These are phyloP conservation scores for Cenchrus purpureus DNA, from an alignment of 176 grass and related monocot genomes.

Conservation along the genomic window DNA sequence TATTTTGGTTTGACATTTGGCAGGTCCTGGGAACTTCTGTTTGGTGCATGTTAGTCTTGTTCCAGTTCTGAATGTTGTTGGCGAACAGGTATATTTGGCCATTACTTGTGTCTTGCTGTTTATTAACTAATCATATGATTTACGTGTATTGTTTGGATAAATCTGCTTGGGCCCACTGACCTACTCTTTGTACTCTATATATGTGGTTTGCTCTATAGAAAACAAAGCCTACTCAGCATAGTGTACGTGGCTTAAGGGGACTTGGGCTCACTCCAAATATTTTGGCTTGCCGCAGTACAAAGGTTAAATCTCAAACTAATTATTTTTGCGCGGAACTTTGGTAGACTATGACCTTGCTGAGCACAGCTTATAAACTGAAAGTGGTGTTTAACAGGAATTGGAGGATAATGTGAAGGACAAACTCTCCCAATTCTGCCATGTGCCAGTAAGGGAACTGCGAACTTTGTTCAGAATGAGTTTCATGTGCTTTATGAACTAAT, in stretches of 20 bases:
- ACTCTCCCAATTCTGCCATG: conserved; percentile 87
- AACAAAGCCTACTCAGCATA: conserved; percentile 92
- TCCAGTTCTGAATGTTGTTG: conserved; percentile 86
- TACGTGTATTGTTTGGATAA: conserved; percentile 10
- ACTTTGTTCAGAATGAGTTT: not conserved
- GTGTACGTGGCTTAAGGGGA: conserved; percentile 76
- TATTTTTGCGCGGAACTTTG: not conserved
- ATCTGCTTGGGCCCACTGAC: not conserved
- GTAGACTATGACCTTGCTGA: conserved; percentile 4
- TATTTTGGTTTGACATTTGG: conserved; percentile 37
- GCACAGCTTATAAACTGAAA: conserved; percentile 6
- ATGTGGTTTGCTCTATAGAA: conserved; percentile 53
- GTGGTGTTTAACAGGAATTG: conserved; percentile 49
- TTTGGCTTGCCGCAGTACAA: conserved; percentile 78
- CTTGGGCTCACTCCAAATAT: conserved; percentile 83
- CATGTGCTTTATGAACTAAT: conserved; percentile 1
- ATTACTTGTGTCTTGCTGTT: conserved; percentile 5
- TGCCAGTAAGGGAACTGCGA: conserved; percentile 58
- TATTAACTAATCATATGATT: not conserved
- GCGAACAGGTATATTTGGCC: conserved; percentile 67
- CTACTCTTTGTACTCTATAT: conserved; percentile 1
- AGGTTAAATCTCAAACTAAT: conserved; percentile 41
- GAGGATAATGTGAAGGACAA: conserved; percentile 81
- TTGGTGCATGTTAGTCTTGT: conserved; percentile 87
- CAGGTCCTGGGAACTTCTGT: conserved; percentile 82